Conservation (phyloP, 129 eudicot species). For the Artemisia tridentata region DNA sequence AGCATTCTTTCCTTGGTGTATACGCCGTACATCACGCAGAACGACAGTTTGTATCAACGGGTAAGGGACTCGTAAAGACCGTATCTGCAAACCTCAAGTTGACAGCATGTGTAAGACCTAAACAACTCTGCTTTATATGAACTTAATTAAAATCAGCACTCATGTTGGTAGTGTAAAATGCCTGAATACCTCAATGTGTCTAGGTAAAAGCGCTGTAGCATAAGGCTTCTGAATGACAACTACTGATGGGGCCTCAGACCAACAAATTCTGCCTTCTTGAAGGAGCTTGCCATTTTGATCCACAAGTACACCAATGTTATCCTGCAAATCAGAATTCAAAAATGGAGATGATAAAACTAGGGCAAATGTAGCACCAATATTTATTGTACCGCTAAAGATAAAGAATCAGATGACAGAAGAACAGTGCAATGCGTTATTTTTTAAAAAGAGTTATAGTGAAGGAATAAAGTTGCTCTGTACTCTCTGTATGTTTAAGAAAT, state of each 20-base stretch:
- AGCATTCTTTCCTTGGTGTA: constrained; percentile 60
- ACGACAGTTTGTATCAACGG: constrained; percentile 94
- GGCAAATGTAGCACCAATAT: neutral
- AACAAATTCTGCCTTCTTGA: constrained; percentile 91
- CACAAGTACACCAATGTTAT: constrained; percentile 93
- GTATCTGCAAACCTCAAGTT: constrained; percentile 64
- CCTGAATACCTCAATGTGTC: constrained; percentile 81
- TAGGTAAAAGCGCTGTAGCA: constrained; percentile 81
- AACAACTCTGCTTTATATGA: neutral
- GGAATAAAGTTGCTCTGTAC: neutral
- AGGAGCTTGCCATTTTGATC: constrained; percentile 96
- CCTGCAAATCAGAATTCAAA: constrained; percentile 49
- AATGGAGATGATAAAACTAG: neutral
- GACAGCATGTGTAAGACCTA: constrained; percentile 15
- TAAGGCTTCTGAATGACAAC: constrained; percentile 90
- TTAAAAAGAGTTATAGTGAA: constrained; percentile 9
- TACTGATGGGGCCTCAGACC: constrained; percentile 95
- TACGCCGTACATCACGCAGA: constrained; percentile 79
- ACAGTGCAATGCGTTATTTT: neutral
- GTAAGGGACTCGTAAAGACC: constrained; percentile 88
- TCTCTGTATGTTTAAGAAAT: neutral
- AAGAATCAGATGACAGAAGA: neutral
- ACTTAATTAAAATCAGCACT: neutral
- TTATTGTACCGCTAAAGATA: neutral
- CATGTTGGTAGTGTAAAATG: neutral